Conservation (phyloP, 2,329 filamentous ascomycete species). For the Fusarium lyarnte region DNA sequence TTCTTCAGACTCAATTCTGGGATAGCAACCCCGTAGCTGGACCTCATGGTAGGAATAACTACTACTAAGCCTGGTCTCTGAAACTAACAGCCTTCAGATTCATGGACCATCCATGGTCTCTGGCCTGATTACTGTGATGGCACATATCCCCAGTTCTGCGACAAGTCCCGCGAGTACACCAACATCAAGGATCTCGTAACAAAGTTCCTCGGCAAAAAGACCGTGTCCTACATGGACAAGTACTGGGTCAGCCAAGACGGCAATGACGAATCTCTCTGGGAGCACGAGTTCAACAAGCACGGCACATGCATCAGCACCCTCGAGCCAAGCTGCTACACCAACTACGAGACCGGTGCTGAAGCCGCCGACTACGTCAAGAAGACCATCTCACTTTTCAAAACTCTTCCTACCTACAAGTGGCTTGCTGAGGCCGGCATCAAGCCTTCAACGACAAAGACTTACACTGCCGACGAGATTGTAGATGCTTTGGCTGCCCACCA, state of each 20-base stretch:
- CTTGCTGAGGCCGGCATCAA: slow-evolving; percentile 69
- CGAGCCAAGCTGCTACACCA: slow-evolving; percentile 71
- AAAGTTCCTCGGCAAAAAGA: slow-evolving; percentile 59
- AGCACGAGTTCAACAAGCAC: slow-evolving; percentile 81
- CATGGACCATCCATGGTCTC: slow-evolving; percentile 80
- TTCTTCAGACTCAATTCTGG: slow-evolving; percentile 83
- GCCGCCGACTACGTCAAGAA: slow-evolving; percentile 75
- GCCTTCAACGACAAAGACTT: slow-evolving; percentile 64
- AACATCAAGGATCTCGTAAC: slow-evolving; percentile 73
- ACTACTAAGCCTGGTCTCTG: fast-evolving
- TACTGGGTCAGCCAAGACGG: slow-evolving; percentile 78
- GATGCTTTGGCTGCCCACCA: slow-evolving; percentile 63
- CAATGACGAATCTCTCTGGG: slow-evolving; percentile 73
- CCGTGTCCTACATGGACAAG: slow-evolving; percentile 72
- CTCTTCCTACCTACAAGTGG: slow-evolving; percentile 70
- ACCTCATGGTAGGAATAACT: slow-evolving; percentile 51
- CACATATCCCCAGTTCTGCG: slow-evolving; percentile 74
- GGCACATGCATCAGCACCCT: slow-evolving; percentile 79
- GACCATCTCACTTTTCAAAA: slow-evolving; percentile 72
- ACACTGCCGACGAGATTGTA: slow-evolving; percentile 68
- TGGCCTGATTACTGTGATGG: slow-evolving; percentile 76
- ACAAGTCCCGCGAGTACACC: slow-evolving; percentile 67
- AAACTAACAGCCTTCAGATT: slow-evolving; percentile 54
- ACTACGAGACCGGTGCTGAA: slow-evolving; percentile 70
- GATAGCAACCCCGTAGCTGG: slow-evolving; percentile 72